Conservation (phyloP, 139 green algal genomes). For the Chlorella sorokiniana region DNA sequence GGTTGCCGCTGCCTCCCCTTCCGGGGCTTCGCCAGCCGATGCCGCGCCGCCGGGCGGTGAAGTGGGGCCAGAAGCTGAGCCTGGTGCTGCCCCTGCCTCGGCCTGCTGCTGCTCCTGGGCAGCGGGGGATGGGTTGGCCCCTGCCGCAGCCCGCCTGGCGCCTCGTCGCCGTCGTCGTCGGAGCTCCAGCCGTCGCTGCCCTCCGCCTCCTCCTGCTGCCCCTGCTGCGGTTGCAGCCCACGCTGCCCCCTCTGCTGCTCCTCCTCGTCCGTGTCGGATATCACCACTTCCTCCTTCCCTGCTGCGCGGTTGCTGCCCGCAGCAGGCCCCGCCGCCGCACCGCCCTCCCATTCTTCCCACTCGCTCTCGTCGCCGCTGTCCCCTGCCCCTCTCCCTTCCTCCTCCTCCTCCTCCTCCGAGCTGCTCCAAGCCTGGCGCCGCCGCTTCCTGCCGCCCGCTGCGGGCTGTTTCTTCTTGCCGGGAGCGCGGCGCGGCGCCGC, state of each 20-base stretch:
- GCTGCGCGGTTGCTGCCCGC: background rate
- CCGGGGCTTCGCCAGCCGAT: too few species aligned
- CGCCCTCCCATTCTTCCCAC: constrained; percentile 15
- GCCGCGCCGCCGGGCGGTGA: too few species aligned
- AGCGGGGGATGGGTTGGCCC: background rate
- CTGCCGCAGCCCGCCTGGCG: background rate
- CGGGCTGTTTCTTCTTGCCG: background rate
- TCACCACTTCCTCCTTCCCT: background rate
- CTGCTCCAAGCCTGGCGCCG: constrained; percentile 23
- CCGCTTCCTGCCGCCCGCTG: background rate
- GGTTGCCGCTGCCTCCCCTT: too few species aligned
- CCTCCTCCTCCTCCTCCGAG: background rate
- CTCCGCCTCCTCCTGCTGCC: constrained; percentile 12
- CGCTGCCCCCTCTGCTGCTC: background rate
- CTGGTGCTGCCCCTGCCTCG: background rate
- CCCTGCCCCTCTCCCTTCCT: too few species aligned
- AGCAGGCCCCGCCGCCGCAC: background rate
- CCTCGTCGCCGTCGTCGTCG: background rate
- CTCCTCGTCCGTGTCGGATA: constrained; percentile 11
- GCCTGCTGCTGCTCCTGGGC: background rate
- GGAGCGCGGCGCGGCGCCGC: background rate
- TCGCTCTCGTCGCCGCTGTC: background rate
- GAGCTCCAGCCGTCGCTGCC: constrained; percentile 4
- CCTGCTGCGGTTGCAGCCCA: background rate
- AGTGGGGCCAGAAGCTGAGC: background rate